A percentile compares a stretch with the other conserved stretches of the same genome.
These are phyloP conservation scores for Malus fusca DNA, from an alignment of 306 rosid species.

Conservation along the genomic window DNA sequence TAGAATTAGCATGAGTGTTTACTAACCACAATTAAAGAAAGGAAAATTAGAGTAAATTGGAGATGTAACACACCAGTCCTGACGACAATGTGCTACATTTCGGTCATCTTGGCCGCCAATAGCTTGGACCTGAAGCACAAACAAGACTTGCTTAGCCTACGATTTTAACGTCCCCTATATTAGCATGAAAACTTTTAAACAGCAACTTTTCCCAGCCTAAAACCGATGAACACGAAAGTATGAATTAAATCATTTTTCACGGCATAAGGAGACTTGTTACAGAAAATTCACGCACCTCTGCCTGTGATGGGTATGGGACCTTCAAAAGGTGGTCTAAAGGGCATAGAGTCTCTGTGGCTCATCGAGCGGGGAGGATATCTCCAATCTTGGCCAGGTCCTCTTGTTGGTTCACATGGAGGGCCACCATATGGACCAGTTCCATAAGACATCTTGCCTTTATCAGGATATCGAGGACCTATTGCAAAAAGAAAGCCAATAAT, in stretches of 20 bases:
- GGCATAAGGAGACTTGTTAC: neutral
- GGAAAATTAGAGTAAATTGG: neutral
- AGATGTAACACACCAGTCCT: constrained; percentile 25
- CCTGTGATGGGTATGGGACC: constrained; percentile 62
- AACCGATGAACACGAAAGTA: neutral
- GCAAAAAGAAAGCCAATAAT: constrained; percentile 7
- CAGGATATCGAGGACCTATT: constrained; percentile 61
- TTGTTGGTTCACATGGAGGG: constrained; percentile 64
- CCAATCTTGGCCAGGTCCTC: constrained; percentile 67
- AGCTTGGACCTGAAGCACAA: constrained; percentile 63
- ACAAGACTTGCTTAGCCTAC: neutral
- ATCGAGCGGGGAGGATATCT: constrained; percentile 65
- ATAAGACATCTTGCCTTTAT: constrained; percentile 35
- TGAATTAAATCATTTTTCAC: no score
- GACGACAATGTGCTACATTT: constrained; percentile 16
- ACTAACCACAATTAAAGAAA: neutral
- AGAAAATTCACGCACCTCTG: constrained; percentile 42
- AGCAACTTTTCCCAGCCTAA: neutral
- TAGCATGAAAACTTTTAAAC: neutral
- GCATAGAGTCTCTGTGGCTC: constrained; percentile 54
- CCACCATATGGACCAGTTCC: constrained; percentile 50
- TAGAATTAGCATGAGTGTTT: neutral
- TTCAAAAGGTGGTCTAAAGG: constrained; percentile 72
- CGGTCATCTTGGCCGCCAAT: constrained; percentile 74
- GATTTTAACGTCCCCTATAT: neutral